Conservation (phyloP, 2,329 filamentous ascomycete genomes). For the Geosmithia morbida region DNA sequence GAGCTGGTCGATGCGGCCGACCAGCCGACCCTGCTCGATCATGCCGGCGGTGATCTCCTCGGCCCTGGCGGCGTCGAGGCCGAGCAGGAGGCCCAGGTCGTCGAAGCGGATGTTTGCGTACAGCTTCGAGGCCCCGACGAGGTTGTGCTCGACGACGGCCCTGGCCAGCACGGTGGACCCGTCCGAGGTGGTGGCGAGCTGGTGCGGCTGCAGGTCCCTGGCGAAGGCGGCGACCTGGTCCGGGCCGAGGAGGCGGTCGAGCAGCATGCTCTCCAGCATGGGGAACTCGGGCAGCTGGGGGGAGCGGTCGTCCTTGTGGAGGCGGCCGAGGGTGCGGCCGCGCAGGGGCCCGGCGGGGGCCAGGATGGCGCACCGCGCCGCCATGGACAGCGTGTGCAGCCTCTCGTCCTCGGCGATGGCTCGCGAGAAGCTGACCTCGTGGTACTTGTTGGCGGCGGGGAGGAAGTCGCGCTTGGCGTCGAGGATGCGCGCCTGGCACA, state of each 20-base stretch:
- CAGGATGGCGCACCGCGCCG: constrained; percentile 83
- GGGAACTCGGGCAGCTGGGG: constrained; percentile 62
- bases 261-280: constrained; percentile 95
- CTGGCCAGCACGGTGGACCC: constrained; percentile 86
- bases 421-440: constrained; percentile 65
- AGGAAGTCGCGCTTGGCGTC: constrained; percentile 86
- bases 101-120: constrained; percentile 68
- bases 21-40: constrained; percentile 85
- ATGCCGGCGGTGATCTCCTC: constrained; percentile 88
- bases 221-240: constrained; percentile 83
- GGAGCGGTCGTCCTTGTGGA: constrained; percentile 89
- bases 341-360: constrained; percentile 81
- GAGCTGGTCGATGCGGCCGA: constrained; percentile 89
- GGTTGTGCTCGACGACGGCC: constrained; percentile 91
- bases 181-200: constrained; percentile 79
- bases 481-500: constrained; percentile 84
- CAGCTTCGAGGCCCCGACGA: constrained; percentile 68
- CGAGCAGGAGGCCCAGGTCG: constrained; percentile 62
- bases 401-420: constrained; percentile 78
- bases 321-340: constrained; percentile 61
- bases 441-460: constrained; percentile 76
- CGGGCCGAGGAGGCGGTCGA: constrained; percentile 69
- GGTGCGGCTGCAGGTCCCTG: constrained; percentile 66
- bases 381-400: constrained; percentile 68
- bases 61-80: constrained; percentile 64